phyloP scores from a whole-genome alignment of 1,284 basidiomycete genomes.

The Trametes polyzona region DNA sequence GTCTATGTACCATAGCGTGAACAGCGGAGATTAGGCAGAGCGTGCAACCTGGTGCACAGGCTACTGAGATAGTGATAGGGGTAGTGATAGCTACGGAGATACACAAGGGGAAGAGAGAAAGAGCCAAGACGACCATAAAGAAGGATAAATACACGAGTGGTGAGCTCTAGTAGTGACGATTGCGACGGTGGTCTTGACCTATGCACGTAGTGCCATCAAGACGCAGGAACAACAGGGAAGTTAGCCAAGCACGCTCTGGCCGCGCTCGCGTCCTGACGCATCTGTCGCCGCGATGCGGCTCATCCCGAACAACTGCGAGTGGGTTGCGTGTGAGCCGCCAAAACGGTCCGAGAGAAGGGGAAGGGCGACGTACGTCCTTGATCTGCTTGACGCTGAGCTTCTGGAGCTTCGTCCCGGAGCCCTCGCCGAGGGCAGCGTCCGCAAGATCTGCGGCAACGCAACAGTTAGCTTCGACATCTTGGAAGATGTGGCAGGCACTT shows the following conservation, averaged over 20 bases:
- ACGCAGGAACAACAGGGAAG: background rate
- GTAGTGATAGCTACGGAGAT: too few relatives aligned
- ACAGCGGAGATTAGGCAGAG: background rate
- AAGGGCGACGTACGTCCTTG: slow-evolving; percentile 44
- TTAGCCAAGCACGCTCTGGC: background rate
- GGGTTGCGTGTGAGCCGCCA: background rate
- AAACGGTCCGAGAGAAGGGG: background rate
- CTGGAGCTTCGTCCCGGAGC: slow-evolving; percentile 56
- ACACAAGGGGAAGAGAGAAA: too few relatives aligned
- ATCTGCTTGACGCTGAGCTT: slow-evolving; percentile 68
- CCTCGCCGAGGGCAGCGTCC: slow-evolving; percentile 70
- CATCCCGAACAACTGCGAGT: slow-evolving; percentile 9
- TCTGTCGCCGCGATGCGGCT: slow-evolving; percentile 8
- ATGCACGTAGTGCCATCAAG: background rate
- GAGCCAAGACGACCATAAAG: slow-evolving; percentile 1
- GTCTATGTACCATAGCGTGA: slow-evolving; percentile 8
- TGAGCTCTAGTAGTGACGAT: too few relatives aligned
- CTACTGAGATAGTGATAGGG: too few relatives aligned
- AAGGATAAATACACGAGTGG: slow-evolving; percentile 10
- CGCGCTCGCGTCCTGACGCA: background rate
- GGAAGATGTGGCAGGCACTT: slow-evolving; percentile 12
- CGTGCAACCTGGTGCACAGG: background rate
- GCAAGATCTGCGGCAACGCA: slow-evolving; percentile 47
- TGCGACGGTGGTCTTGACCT: background rate
- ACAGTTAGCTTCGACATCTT: background rate